Conservation (phyloP, 1,284 basidiomycete genomes). For the Lentinula novae-zelandiae region DNA sequence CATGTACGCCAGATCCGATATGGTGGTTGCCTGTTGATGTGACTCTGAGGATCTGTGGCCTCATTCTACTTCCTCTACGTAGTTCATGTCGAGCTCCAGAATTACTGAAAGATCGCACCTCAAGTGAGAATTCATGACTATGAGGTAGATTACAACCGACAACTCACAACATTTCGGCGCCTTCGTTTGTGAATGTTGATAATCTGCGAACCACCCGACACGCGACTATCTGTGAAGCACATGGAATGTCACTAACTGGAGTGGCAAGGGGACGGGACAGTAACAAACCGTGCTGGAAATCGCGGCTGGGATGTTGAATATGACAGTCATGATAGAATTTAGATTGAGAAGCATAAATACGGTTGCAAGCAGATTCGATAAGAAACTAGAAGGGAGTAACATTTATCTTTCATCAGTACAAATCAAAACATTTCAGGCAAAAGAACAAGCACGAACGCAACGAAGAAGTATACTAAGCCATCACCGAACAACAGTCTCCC, state of each 20-base stretch:
- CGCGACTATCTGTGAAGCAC: constrained; percentile 8
- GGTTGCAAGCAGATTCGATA: constrained; percentile 60
- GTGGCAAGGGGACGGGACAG: constrained; percentile 1
- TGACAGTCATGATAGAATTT: constrained; percentile 21
- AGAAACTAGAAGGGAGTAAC: constrained; percentile 38
- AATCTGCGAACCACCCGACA: constrained; percentile 15
- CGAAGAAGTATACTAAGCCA: constrained; percentile 69
- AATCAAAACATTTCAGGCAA: not conserved
- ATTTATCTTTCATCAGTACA: not conserved
- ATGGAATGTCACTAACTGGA: not conserved
- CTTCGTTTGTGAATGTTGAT: constrained; percentile 15
- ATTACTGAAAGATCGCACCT: not conserved
- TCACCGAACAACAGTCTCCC: constrained; percentile 61
- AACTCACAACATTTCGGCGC: constrained; percentile 19
- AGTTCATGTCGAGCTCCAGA: constrained; percentile 5
- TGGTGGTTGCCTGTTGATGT: not conserved
- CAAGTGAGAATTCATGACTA: not conserved
- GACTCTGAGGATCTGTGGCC: no score
- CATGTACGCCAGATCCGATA: constrained; percentile 23
- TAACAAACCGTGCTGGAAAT: constrained; percentile 36
- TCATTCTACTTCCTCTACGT: not conserved
- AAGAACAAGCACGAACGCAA: constrained; percentile 50
- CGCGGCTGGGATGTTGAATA: constrained; percentile 35
- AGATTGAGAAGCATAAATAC: constrained; percentile 25
- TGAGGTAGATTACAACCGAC: not conserved